A percentile compares a stretch with the other conserved stretches of the same genome.
phyloP scores from a whole-genome alignment of 305 asterid genomes.

The Fraxinus latifolia region DNA sequence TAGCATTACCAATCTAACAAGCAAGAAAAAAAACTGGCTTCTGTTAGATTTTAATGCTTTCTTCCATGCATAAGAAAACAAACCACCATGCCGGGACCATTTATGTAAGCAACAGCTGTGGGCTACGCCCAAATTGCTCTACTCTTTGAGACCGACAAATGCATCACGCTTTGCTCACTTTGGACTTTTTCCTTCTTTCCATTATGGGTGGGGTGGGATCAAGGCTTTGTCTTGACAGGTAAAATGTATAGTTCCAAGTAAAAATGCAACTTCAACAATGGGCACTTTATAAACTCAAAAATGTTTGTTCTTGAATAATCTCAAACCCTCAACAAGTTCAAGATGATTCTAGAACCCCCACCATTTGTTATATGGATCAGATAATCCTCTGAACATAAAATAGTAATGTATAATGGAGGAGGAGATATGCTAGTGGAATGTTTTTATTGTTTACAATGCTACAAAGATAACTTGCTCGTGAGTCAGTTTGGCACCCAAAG shows the following conservation, averaged over 20 bases:
- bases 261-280: slow-evolving; percentile 1
- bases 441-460: background rate
- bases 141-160: background rate
- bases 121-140: background rate
- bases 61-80: slow-evolving; percentile 4
- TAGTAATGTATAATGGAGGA: background rate
- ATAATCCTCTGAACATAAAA: background rate
- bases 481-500: background rate
- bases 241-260: background rate
- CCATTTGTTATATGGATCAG: background rate
- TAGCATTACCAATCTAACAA: slow-evolving; percentile 13
- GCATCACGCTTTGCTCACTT: background rate
- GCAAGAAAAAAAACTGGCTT: background rate
- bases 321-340: background rate
- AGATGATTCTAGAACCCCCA: background rate
- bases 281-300: background rate
- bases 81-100: slow-evolving; percentile 14
- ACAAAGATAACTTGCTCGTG: background rate
- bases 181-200: background rate
- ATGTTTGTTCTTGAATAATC: background rate
- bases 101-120: background rate
- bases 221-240: background rate
- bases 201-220: background rate
- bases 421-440: background rate
- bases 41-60: background rate